phyloP scores from a whole-genome alignment of 495 filamentous ascomycete species.

The Penicillium fimorum region DNA sequence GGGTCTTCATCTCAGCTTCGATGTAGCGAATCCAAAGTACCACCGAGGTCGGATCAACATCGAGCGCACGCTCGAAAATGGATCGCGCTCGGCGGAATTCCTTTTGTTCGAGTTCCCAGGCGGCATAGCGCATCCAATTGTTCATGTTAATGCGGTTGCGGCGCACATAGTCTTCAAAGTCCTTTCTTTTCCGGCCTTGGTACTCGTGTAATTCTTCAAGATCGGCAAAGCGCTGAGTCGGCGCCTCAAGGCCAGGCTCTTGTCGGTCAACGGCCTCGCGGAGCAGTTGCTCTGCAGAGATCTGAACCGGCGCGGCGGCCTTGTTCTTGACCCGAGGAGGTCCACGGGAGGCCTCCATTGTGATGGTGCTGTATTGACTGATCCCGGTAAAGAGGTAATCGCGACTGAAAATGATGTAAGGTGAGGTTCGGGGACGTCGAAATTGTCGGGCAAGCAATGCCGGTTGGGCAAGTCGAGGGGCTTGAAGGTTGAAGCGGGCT shows the following conservation, averaged over 20 bases:
- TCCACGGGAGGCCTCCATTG: slow-evolving; percentile 91
- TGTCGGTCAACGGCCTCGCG: slow-evolving; percentile 97
- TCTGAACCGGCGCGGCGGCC: slow-evolving; percentile 83
- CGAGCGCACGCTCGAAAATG: slow-evolving; percentile 92
- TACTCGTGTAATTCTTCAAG: slow-evolving; percentile 98
- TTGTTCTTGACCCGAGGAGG: slow-evolving; percentile 98
- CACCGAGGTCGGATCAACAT: slow-evolving; percentile 84
- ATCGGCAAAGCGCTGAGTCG: slow-evolving; percentile 92
- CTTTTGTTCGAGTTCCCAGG: slow-evolving; percentile 97
- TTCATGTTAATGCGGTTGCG: slow-evolving; percentile 95
- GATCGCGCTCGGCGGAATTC: slow-evolving; percentile 95
- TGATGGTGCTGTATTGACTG: slow-evolving; percentile 12
- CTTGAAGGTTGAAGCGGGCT: background rate
- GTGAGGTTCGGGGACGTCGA: background rate
- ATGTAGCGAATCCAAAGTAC: slow-evolving; percentile 85
- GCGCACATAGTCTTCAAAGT: slow-evolving; percentile 97
- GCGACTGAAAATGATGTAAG: background rate
- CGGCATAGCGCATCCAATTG: slow-evolving; percentile 98
- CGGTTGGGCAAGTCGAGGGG: background rate
- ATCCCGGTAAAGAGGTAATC: background rate
- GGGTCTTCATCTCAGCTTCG: slow-evolving; percentile 92
- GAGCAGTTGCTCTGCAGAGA: slow-evolving; percentile 94
- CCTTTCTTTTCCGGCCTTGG: slow-evolving; percentile 91
- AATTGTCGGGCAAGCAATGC: background rate
- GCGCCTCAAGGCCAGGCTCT: slow-evolving; percentile 81